A percentile compares a stretch with the other conserved stretches of the same genome.
Evolutionary conservation across 768 basidiomycete species (phyloP).

Genomic region (Amanita phalloides): DNA sequence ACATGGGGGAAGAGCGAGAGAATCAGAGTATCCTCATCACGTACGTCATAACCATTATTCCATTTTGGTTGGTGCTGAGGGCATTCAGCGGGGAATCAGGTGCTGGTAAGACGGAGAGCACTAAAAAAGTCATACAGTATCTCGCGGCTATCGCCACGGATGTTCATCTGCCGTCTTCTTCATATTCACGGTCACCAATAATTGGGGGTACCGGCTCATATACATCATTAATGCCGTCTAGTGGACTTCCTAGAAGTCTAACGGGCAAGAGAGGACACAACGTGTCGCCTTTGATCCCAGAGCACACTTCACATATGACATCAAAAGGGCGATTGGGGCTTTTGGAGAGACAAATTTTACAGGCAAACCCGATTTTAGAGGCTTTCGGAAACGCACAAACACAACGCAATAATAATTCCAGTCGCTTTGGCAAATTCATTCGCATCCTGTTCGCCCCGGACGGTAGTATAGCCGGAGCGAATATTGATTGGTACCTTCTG

Average conservation of each 20-base stretch:
- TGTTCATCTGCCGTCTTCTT: conserved; percentile 42
- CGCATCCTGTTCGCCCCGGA: conserved; percentile 88
- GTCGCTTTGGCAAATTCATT: conserved; percentile 97
- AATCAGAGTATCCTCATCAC: conserved; percentile 98
- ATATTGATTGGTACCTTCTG: conserved; percentile 97
- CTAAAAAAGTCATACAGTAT: conserved; percentile 99
- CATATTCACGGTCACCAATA: conserved; percentile 62
- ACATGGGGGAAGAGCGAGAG: conserved; percentile 95
- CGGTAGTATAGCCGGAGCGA: conserved; percentile 94
- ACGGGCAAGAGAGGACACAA: conserved; percentile 49
- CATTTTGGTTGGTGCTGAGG: conserved; percentile 8
- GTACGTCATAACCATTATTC: conserved; percentile 35
- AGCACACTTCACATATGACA: conserved; percentile 32
- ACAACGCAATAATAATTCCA: conserved; percentile 96
- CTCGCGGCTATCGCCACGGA: conserved; percentile 94
- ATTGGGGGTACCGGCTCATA: conserved; percentile 38
- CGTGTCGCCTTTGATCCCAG: conserved; percentile 32
- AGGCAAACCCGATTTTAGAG: conserved; percentile 95
- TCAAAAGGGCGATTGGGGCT: conserved; percentile 75
- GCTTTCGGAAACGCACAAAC: conserved; percentile 99
- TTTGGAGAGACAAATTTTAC: conserved; percentile 91
- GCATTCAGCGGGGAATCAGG: conserved; percentile 88
- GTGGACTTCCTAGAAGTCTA: conserved; percentile 59
- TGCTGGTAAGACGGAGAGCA: conserved; percentile 98
- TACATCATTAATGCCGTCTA: conserved; percentile 45